Conservation (phyloP, 768 basidiomycete genomes). For the Rhizopogon sp. region DNA sequence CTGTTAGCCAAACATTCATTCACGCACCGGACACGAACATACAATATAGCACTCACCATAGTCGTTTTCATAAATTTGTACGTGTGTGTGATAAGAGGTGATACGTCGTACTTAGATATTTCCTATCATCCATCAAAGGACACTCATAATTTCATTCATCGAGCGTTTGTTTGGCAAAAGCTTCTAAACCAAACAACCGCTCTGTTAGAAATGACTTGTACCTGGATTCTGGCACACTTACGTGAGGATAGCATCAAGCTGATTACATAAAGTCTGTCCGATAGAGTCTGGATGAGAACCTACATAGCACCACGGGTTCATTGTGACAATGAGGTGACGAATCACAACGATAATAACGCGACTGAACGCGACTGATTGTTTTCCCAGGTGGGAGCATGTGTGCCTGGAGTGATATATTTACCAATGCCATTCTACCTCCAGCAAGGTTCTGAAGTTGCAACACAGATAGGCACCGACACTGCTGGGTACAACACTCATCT, state of each 20-base stretch:
- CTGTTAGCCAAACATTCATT: too few species aligned
- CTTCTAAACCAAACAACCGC: slow-evolving; percentile 24
- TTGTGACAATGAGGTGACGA: slow-evolving; percentile 2
- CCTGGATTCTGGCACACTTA: slow-evolving; percentile 80
- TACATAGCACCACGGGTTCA: slow-evolving; percentile 23
- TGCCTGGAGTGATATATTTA: too few species aligned
- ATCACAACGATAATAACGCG: neutral
- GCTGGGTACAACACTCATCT: too few species aligned
- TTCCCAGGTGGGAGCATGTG: too few species aligned
- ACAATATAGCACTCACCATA: too few species aligned
- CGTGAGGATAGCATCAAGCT: slow-evolving; percentile 45
- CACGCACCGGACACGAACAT: too few species aligned
- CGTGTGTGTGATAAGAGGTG: too few species aligned
- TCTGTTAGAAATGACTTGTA: neutral
- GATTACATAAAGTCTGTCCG: slow-evolving; percentile 39
- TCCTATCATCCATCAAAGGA: neutral
- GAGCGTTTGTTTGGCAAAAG: slow-evolving; percentile 17
- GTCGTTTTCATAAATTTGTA: neutral
- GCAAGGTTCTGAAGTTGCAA: too few species aligned
- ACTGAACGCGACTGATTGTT: too few species aligned
- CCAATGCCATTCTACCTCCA: too few species aligned
- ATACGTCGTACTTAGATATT: too few species aligned
- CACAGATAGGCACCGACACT: too few species aligned
- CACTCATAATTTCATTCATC: neutral
- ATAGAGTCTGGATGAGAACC: slow-evolving; percentile 81